Base-by-base conservation (phyloP, 1,284 basidiomycete species). In the Cutaneotrichosporon dermatis region DNA sequence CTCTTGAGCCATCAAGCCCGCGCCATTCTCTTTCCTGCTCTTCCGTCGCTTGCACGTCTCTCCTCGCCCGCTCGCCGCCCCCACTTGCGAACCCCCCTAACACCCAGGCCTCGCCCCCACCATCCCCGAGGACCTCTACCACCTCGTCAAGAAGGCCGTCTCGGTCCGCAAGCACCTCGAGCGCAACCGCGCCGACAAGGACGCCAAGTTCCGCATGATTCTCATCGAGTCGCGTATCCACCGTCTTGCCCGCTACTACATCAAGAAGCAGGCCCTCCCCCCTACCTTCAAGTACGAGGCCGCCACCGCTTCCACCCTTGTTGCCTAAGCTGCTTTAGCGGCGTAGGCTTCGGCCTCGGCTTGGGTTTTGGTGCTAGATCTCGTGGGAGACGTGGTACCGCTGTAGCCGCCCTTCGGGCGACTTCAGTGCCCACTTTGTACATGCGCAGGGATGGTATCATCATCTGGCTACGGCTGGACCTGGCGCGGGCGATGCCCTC, bases 71-170 rank as follows among this genome's bases (percentile, higher is more conserved):
- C 25, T 25, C 25, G 25, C 25, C 25, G 25, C 25, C 25, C 25
- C 25, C 25, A 25, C 25, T 25, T 41, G 12, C n/a, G 12, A 11
- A 42, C 12, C 11, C 41, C n/a, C 0, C 12, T n/a, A 10, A 11
- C 6, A n/a, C n/a, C 61, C 61, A 94, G 92, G 92, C 82, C 90
- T 98, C 81, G 94, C 89, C 79, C 94, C 94, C 76, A 85, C 88
- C 82, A 92, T 98, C 83, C 95, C 95, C 73, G 95, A 99, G 87
- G 95, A 98, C 86, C 88, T 98, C 64, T 97, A 92, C 89, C 89
- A 93, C 86, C 88, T 97, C 80, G 89, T 98, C 86, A 98, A 98
- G 88, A 98, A 98, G 88, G 95, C 95, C 79, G 94, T 98, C 78
- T 85, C 90, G 70, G 92, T 99, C 77, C 92, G 95, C 82, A 98